Evolutionary conservation across 768 basidiomycete species (phyloP), one percentile per base, ranked within the genome.

Genomic region (Calocera cornea): DNA sequence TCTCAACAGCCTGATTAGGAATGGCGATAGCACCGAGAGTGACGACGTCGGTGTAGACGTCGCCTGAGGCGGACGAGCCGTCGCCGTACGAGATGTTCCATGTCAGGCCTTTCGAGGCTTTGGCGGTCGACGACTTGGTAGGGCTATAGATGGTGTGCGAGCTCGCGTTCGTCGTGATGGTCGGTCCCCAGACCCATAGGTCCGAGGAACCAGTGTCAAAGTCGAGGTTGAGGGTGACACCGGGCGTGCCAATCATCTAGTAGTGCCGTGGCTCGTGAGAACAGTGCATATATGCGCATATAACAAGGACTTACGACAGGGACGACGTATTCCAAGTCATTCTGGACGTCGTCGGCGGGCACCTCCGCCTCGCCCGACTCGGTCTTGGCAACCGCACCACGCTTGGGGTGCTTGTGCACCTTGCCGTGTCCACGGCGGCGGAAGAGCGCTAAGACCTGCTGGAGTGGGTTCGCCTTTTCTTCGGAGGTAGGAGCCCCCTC

Each of bases 1-100:
- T 41, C 65, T 68, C 67, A 19, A 68, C 47, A 7, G 65, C 67
- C 64, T 68, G 67, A 27, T 34, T 34, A n/a, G 34, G 34, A 34
- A 68, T 66, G 19, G 44, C n/a, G 31, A 68, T 33, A 5, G 34
- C n/a, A 17, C 47, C 64, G 40, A 68, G 36, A 11, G 19, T 66
- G 34, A 68, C 38, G 19, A 66, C 65, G 38, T 68, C 67, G 3
- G 22, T 29, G 38, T 66, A 66, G 16, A 68, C 67, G 50, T 36
- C 36, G 5, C 67, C 67, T n/a, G 65, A 38, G 11, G 67, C 67
- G 14, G n/a, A n/a, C 22, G 27, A 31, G n/a, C 67, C 67, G 65
- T 68, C 67, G 24, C 67, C 67, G 38, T 68, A 68, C 33, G 65
- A 41, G 65, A 68, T 68, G n/a, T 65, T 66, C 65, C 64, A 68